Base-by-base conservation (phyloP, 768 basidiomycete species). In the Termitomyces sp. region DNA sequence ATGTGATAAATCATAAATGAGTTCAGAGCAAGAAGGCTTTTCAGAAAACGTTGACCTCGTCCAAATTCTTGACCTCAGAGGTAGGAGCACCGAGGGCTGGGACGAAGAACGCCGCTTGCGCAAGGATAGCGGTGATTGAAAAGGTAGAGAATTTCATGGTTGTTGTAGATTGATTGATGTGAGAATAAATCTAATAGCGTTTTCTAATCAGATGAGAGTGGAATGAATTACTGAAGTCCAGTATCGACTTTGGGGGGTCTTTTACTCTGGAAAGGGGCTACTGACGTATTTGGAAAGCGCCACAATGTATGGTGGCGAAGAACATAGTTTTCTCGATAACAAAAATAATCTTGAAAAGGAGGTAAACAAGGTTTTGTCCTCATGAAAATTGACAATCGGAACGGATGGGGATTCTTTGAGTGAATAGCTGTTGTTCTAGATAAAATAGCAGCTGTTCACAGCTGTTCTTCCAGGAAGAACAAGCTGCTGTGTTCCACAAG, bases 11-110 rank as follows among this genome's bases (percentile, higher is more conserved):
- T n/a, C n/a, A n/a, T n/a, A 6, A n/a, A 24, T 17, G n/a, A 7
- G 14, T 26, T 3, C 3, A 2, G 0, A 11, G 28, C 15, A 0
- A 17, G 10, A 15, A 0, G n/a, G n/a, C 15, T 0, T n/a, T n/a
- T n/a, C n/a, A n/a, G n/a, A 28, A 6, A 3, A 2, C 4, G n/a
- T 26, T n/a, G 3, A 45, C 44, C 10, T 45, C 26, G 0, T 45
- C 26, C 10, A 45, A 2, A 10, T 17, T 0, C 14, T 45, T 28
- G 26, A 11, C 26, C 5, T n/a, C 26, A 15, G 44, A 9, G 28
- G 26, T 9, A n/a, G 44, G 44, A 45, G 44, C 44, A n/a, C 15
- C 26, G 17, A 45, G 10, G 1, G 26, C 7, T 2, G 44, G 44
- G 4, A 17, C 44, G 17, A 45, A 28, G 1, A 45, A 3, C 17